A percentile compares a stretch with the other conserved stretches of the same genome.
Evolutionary conservation across 371 early-diverging fungal genomes (phyloP).

Genomic region (Mucor irregularis): DNA sequence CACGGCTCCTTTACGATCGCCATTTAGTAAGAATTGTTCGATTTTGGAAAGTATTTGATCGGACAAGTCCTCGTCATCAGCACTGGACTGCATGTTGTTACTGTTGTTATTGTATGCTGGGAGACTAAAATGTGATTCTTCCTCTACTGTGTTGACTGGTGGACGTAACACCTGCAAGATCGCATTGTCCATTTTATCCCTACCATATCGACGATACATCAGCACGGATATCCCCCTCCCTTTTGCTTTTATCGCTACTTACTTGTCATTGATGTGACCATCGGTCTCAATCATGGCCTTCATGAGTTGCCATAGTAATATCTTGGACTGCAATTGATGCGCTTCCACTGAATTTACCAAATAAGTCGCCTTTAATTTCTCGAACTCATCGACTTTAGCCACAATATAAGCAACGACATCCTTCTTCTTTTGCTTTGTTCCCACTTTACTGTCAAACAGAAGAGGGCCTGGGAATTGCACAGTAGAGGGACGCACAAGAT

Average conservation of each 20-base stretch:
- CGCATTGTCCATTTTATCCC: conserved; percentile 58
- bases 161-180: conserved; percentile 51
- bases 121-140: conserved; percentile 35
- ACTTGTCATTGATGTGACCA: conserved; percentile 68
- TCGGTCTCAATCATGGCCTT: conserved; percentile 66
- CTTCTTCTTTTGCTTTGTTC: conserved; percentile 68
- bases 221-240: neutral
- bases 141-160: conserved; percentile 16
- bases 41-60: conserved; percentile 52
- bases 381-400: conserved; percentile 45
- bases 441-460: conserved; percentile 53
- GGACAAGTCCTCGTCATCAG: conserved; percentile 23
- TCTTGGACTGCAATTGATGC: conserved; percentile 27
- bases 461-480: conserved; percentile 49
- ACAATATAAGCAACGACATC: conserved; percentile 60
- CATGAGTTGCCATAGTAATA: conserved; percentile 65
- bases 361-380: conserved; percentile 24
- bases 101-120: conserved; percentile 34
- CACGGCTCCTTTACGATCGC: conserved; percentile 78
- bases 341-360: conserved; percentile 28
- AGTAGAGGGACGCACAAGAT: neutral
- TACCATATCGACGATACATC: conserved; percentile 5
- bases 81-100: conserved; percentile 1
- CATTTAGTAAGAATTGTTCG: conserved; percentile 66
- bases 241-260: conserved; percentile 19